Base-by-base conservation (phyloP, 768 basidiomycete genomes). In the Porpolomopsis calyptriformis region DNA sequence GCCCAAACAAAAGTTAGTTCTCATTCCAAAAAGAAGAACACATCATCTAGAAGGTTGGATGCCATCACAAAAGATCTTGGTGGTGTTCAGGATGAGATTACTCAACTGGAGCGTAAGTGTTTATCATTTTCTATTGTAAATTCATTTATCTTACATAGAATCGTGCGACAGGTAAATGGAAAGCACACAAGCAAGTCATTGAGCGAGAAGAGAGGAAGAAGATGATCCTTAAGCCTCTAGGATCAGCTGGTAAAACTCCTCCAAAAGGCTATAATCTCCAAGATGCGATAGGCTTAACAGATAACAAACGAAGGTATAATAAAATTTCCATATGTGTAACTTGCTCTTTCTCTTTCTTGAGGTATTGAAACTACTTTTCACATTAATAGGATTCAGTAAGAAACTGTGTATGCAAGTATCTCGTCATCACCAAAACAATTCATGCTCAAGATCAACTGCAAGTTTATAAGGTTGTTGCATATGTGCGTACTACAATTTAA, bases 181-280 rank as follows among this genome's bases (percentile, higher is more conserved):
- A n/a, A n/a, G n/a, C n/a, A n/a, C n/a, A n/a, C n/a, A n/a, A n/a
- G n/a, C n/a, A n/a, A n/a, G n/a, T n/a, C n/a, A n/a, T n/a, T n/a
- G n/a, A n/a, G n/a, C n/a, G n/a, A n/a, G n/a, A n/a, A n/a, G n/a
- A n/a, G n/a, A 27, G 27, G 26, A 27, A 33, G 24, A 9, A 33
- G n/a, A 11, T 43, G 7, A 43, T 43, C 11, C 41, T 27, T 5
- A 43, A 26, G 29, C 41, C 41, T 6, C 16, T n/a, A n/a, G 41
- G 41, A 16, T 4, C 25, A 27, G 23, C 29, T 10, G 25, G 41
- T 8, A 43, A 23, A 43, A 11, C 41, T 7, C 41, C 41, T 10
- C 41, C 41, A 33, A 43, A 31, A 18, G 41, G 41, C 11, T 43
- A 43, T 27, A 29, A 27, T 18, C 22, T 43, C n/a, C 25, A 43